These are phyloP conservation scores for Puccinia coronata DNA, from an alignment of 1,284 basidiomycete species.

Conservation along the genomic window DNA sequence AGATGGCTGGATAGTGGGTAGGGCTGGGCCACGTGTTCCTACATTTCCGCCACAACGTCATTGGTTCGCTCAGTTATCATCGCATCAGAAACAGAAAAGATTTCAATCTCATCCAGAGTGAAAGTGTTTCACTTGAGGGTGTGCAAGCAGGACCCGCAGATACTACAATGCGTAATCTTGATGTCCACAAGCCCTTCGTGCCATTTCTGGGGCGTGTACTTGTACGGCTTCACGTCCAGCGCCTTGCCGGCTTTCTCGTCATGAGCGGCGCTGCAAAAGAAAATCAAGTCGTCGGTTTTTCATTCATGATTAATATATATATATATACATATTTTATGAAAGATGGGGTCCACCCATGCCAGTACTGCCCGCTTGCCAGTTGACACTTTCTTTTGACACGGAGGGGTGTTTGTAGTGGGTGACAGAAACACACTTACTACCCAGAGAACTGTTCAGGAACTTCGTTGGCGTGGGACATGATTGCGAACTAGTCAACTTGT, in stretches of 20 bases:
- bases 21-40: slow-evolving; percentile 45
- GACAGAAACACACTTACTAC: not conserved
- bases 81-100: too few species aligned
- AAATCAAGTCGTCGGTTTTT: too few species aligned
- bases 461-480: not conserved
- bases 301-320: too few species aligned
- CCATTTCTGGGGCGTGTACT: slow-evolving; percentile 35
- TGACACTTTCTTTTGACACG: not conserved
- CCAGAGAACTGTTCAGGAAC: not conserved
- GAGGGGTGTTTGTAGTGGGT: too few species aligned
- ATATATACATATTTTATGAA: too few species aligned
- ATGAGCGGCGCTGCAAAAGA: slow-evolving; percentile 9
- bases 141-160: slow-evolving; percentile 46
- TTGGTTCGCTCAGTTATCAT: too few species aligned
- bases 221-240: not conserved
- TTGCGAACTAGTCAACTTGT: too few species aligned
- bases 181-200: slow-evolving; percentile 33
- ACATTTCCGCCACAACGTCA: not conserved
- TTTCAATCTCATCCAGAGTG: too few species aligned
- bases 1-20: slow-evolving; percentile 37
- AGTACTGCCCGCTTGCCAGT: too few species aligned
- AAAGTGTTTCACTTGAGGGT: slow-evolving; percentile 12
- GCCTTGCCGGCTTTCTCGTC: slow-evolving; percentile 13
- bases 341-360: not conserved
- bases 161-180: slow-evolving; percentile 38